Conservation (phyloP, 2,329 filamentous ascomycete genomes). For the Microsporum audouinii region DNA sequence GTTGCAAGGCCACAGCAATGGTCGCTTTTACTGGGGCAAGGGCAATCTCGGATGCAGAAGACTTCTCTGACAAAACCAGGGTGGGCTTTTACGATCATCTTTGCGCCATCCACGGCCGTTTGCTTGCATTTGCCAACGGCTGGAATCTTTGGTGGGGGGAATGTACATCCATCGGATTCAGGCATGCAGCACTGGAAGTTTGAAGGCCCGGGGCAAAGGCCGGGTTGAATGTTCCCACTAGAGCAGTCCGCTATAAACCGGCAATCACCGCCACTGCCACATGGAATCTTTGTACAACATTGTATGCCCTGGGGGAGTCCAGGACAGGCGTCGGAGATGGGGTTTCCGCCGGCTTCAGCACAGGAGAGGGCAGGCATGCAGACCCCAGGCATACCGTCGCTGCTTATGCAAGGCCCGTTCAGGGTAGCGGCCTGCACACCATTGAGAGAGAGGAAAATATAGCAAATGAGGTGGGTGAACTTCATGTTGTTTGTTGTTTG, state of each 20-base stretch:
- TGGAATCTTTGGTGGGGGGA: slow-evolving; percentile 5
- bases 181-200: slow-evolving; percentile 1
- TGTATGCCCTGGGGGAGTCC: neutral
- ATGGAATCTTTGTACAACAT: slow-evolving; percentile 1
- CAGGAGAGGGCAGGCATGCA: slow-evolving; percentile 6
- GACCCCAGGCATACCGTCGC: neutral
- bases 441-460: neutral
- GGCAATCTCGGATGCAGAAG: slow-evolving; percentile 4
- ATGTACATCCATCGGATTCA: neutral
- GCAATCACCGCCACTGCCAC: slow-evolving; percentile 1
- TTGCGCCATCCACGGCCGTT: slow-evolving; percentile 5
- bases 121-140: slow-evolving; percentile 5
- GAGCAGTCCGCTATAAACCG: neutral
- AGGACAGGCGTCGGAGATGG: slow-evolving; percentile 1
- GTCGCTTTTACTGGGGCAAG: slow-evolving; percentile 3
- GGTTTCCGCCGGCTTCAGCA: neutral
- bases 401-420: slow-evolving; percentile 3
- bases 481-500: neutral
- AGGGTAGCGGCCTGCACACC: neutral
- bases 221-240: neutral
- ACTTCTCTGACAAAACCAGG: slow-evolving; percentile 3
- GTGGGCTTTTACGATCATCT: neutral
- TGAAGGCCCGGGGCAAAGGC: neutral
- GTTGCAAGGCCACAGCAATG: slow-evolving; percentile 8
- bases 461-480: neutral